phyloP scores from a whole-genome alignment of 352 stramenopile genomes.

The Phytophthora melonis region DNA sequence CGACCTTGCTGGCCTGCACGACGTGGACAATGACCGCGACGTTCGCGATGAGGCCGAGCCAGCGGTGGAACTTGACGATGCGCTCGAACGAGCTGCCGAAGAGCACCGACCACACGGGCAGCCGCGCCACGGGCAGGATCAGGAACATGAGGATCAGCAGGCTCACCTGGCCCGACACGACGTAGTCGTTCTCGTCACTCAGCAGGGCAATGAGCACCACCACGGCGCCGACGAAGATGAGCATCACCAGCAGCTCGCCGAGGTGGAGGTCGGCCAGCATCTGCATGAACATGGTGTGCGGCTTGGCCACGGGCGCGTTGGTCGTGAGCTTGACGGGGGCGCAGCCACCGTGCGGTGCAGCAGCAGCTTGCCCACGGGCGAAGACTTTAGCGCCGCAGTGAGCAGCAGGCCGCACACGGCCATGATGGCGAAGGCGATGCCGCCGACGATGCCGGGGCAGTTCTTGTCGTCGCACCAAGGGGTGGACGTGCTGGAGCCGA shows the following conservation, averaged over 20 bases:
- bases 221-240: slow-evolving; percentile 70
- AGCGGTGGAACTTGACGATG: slow-evolving; percentile 88
- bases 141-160: slow-evolving; percentile 86
- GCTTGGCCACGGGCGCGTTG: slow-evolving; percentile 52
- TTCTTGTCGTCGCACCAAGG: slow-evolving; percentile 70
- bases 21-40: slow-evolving; percentile 71
- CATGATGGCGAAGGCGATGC: slow-evolving; percentile 61
- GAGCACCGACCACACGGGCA: slow-evolving; percentile 72
- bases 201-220: slow-evolving; percentile 54
- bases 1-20: slow-evolving; percentile 54
- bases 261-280: slow-evolving; percentile 63
- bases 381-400: slow-evolving; percentile 47
- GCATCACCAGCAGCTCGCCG: slow-evolving; percentile 68
- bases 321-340: slow-evolving; percentile 65
- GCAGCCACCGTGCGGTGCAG: slow-evolving; percentile 59
- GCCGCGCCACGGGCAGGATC: slow-evolving; percentile 68
- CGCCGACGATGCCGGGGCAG: slow-evolving; percentile 68
- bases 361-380: slow-evolving; percentile 49
- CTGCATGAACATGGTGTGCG: slow-evolving; percentile 61
- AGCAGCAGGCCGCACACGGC: slow-evolving; percentile 62
- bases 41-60: slow-evolving; percentile 71
- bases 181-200: slow-evolving; percentile 41
- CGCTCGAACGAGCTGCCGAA: slow-evolving; percentile 85
- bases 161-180: slow-evolving; percentile 63
- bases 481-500: slow-evolving; percentile 27